These are phyloP conservation scores for Trametes meyenii DNA, from an alignment of 768 basidiomycete genomes.

Conservation along the genomic window DNA sequence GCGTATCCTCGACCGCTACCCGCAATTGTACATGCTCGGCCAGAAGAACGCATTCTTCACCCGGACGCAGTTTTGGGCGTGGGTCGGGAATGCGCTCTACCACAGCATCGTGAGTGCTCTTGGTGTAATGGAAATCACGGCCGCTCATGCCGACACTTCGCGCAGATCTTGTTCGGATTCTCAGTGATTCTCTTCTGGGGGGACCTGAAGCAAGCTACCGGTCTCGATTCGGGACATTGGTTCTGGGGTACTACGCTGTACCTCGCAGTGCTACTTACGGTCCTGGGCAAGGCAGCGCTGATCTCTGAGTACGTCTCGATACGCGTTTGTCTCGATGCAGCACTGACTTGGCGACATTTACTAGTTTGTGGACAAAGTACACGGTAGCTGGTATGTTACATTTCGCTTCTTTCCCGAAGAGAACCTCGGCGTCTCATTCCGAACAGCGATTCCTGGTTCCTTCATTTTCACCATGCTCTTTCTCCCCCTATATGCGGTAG, in stretches of 20 bases:
- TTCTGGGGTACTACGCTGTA: constrained; percentile 99
- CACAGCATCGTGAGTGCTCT: constrained; percentile 73
- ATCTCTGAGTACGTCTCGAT: constrained; percentile 89
- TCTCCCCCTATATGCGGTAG: constrained; percentile 85
- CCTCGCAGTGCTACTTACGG: constrained; percentile 88
- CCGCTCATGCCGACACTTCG: constrained; percentile 1
- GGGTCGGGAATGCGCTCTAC: constrained; percentile 87
- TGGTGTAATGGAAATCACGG: neutral
- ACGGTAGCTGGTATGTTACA: constrained; percentile 77
- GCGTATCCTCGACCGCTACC: constrained; percentile 94
- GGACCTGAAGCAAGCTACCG: constrained; percentile 79
- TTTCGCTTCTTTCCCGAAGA: neutral
- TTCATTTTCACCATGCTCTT: constrained; percentile 97
- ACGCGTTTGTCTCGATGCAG: neutral
- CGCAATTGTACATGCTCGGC: constrained; percentile 92
- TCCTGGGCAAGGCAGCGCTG: constrained; percentile 95
- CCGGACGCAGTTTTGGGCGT: constrained; percentile 88
- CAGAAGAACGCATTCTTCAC: constrained; percentile 95
- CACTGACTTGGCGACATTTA: neutral
- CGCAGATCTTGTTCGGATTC: constrained; percentile 83
- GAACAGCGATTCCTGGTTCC: constrained; percentile 90
- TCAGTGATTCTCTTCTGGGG: constrained; percentile 93
- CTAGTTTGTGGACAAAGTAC: constrained; percentile 98
- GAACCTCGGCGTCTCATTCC: neutral
- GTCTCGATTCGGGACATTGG: constrained; percentile 93